Percentiles rank a stretch among this genome's conserved stretches.
Evolutionary conservation across 2,329 filamentous ascomycete species (phyloP).

Genomic region (Aspergillus spinulosporus): DNA sequence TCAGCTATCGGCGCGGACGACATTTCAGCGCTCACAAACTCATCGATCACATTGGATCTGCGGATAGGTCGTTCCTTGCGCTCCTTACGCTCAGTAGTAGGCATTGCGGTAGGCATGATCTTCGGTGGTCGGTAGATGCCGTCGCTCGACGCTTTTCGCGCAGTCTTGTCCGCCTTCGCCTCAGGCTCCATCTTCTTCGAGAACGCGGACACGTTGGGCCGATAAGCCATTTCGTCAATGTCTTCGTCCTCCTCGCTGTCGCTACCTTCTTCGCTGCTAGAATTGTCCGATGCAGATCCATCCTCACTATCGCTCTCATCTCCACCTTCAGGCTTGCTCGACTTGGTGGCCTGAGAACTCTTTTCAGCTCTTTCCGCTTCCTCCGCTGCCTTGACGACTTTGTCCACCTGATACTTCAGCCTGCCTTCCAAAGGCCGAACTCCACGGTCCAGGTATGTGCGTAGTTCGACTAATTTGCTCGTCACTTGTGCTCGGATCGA

Average conservation of each 20-base stretch:
- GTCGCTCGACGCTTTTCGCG: conserved; percentile 44
- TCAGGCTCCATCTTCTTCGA: conserved; percentile 44
- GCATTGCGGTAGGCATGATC: conserved; percentile 84
- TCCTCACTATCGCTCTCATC: conserved; percentile 32
- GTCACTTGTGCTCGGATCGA: conserved; percentile 67
- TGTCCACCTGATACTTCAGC: conserved; percentile 93
- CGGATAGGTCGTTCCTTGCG: conserved; percentile 62
- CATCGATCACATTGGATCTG: conserved; percentile 84
- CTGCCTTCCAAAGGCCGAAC: conserved; percentile 86
- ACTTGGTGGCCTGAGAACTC: conserved; percentile 26
- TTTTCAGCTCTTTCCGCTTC: conserved; percentile 37
- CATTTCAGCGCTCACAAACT: conserved; percentile 84
- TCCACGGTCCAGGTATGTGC: conserved; percentile 91
- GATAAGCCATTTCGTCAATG: conserved; percentile 62
- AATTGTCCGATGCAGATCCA: conserved; percentile 28
- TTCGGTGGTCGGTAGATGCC: conserved; percentile 87
- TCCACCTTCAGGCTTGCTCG: conserved; percentile 32
- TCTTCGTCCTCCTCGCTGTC: conserved; percentile 31
- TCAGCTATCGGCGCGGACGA: conserved; percentile 77
- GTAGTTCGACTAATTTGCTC: conserved; percentile 82
- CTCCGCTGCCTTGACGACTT: conserved; percentile 84
- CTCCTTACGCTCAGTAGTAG: conserved; percentile 60
- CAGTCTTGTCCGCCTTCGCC: conserved; percentile 24
- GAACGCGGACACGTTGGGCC: conserved; percentile 58
- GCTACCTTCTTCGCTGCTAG: conserved; percentile 28